Conservation (phyloP, 805 yeast genomes). For the Ogataea methanolica region DNA sequence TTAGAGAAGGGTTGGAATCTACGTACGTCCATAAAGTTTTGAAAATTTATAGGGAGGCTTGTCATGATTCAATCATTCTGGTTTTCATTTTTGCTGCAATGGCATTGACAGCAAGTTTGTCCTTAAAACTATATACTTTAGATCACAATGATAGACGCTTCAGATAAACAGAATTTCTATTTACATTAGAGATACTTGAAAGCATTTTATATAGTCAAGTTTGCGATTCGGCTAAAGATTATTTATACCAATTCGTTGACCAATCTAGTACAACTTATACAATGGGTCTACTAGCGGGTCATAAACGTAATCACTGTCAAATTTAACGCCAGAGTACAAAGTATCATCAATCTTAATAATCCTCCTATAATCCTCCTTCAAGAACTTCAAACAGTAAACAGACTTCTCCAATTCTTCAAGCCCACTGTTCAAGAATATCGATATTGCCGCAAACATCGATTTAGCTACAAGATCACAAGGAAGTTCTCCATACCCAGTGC, state of each 20-base stretch:
- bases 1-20: constrained; percentile 27
- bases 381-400: constrained; percentile 19
- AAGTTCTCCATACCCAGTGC: constrained; percentile 36
- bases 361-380: constrained; percentile 21
- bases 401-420: constrained; percentile 17
- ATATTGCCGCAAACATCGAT: constrained; percentile 33
- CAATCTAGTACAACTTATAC: constrained; percentile 8
- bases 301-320: neutral
- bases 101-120: constrained; percentile 19
- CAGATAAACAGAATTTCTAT: neutral
- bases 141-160: constrained; percentile 1
- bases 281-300: constrained; percentile 13
- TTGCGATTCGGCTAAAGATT: neutral
- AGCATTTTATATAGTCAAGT: too few species aligned
- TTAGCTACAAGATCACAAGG: constrained; percentile 29
- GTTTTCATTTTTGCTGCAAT: constrained; percentile 23
- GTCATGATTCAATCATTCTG: constrained; percentile 22
- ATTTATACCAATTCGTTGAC: neutral
- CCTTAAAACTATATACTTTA: constrained; percentile 16
- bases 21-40: constrained; percentile 24
- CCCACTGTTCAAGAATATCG: constrained; percentile 19
- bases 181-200: too few species aligned
- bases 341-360: constrained; percentile 9
- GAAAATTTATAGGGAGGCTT: constrained; percentile 25
- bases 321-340: neutral